Evolutionary conservation across 371 early-diverging fungal genomes (phyloP).

Genomic region (Umbelopsis sp.): DNA sequence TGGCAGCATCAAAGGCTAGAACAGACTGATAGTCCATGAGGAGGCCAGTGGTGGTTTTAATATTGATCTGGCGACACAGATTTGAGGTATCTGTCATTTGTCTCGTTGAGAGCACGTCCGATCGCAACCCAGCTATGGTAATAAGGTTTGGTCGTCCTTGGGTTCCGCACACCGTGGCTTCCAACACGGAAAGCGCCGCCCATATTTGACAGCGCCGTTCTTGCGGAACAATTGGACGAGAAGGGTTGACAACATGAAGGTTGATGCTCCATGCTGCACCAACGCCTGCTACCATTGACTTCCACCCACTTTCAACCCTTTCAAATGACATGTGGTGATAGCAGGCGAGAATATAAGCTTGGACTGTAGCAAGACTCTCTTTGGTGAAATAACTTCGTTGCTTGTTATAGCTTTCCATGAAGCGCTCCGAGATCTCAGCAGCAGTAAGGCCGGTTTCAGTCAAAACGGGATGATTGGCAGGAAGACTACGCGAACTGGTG

Average conservation of each 20-base stretch:
- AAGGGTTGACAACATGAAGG: background rate
- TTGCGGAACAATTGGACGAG: background rate
- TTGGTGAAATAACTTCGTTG: background rate
- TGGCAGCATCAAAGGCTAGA: background rate
- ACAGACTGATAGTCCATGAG: background rate
- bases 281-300: background rate
- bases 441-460: background rate
- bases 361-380: background rate
- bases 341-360: background rate
- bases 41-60: background rate
- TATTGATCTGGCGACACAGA: background rate
- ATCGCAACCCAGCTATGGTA: background rate
- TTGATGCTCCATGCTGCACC: background rate
- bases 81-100: background rate
- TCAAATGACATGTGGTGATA: background rate
- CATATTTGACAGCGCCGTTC: background rate
- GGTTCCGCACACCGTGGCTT: background rate
- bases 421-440: background rate
- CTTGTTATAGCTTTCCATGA: background rate
- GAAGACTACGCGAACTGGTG: background rate
- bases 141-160: background rate
- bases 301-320: background rate
- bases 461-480: background rate
- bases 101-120: background rate
- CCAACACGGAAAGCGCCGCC: background rate